Evolutionary conservation across 2,329 filamentous ascomycete genomes (phyloP), one percentile per base, ranked within the genome.

Genomic region (Fonsecaea erecta): DNA sequence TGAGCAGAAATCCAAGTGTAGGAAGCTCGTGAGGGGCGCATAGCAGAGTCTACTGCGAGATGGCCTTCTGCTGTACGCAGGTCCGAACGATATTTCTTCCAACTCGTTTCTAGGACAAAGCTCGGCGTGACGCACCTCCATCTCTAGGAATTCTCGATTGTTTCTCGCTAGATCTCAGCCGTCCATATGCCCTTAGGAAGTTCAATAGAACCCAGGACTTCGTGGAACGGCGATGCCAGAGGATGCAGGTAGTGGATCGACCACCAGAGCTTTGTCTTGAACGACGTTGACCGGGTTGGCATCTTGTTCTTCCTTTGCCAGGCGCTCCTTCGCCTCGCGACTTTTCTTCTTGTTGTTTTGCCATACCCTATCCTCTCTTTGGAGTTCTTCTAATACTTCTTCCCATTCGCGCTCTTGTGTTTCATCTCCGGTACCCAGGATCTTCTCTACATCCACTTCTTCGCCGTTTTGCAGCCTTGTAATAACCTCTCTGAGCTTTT

Each of bases 321-420:
- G 57, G 46, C 66, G 61, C 54, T 68, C 70, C 21, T 59, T 52
- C n/a, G 70, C 69, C 58, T 67, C 65, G 14, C 64, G 52, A 18
- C 58, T 67, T 53, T 68, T 66, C 48, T 60, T 40, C 46, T 64
- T 68, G 48, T 65, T 71, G 30, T 55, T 63, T 43, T 70, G 68
- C 71, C 71, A 72, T 26, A 70, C 46, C 35, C 70, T 54, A 43
- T 72, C 71, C 58, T 72, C 69, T 8, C 67, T 68, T 52, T 69
- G 63, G 28, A 72, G 51, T 56, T 72, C 65, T 40, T 62, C 58
- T 34, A 72, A 35, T 5, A 70, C 71, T 75, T 96, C 88, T 78
- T 94, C 90, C 96, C 95, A 99, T 73, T 93, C 91, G 68, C 84
- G 81, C 78, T 99, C 95, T 74, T 86, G 86, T 70, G 84, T 84